phyloP scores from a whole-genome alignment of 116 monocot species.

The Papilionanthe hybrid region DNA sequence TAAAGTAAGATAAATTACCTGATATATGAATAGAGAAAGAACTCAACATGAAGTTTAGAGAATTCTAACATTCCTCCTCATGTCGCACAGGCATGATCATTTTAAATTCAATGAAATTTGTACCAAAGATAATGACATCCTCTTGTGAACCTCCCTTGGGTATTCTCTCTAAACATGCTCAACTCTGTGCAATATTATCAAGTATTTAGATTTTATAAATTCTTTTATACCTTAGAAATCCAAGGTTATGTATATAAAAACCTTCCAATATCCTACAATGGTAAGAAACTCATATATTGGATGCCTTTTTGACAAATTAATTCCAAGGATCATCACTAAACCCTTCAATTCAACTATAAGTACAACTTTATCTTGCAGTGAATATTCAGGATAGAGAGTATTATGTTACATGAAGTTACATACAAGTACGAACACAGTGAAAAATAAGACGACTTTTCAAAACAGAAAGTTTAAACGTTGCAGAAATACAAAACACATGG shows the following conservation, averaged over 20 bases:
- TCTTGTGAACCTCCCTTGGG: background rate
- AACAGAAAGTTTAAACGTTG: too few relatives aligned
- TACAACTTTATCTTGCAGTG: background rate
- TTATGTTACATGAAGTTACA: background rate
- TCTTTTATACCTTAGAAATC: background rate
- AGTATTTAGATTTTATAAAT: background rate
- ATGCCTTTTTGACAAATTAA: background rate
- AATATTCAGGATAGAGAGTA: background rate
- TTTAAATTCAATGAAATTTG: background rate
- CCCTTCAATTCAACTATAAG: background rate
- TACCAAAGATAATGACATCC: background rate
- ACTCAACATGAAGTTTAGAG: background rate
- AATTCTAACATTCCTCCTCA: background rate
- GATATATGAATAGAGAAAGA: background rate
- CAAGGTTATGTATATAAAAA: background rate
- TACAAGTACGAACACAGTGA: background rate
- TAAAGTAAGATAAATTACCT: conserved; percentile 3
- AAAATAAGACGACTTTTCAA: too few relatives aligned
- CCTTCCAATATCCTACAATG: background rate
- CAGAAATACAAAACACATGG: background rate
- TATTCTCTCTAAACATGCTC: background rate
- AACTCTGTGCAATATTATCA: background rate
- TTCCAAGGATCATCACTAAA: background rate
- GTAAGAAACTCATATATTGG: background rate
- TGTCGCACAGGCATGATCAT: background rate